phyloP scores from a whole-genome alignment of 2,329 filamentous ascomycete genomes.

The Pseudogymnoascus sp. region DNA sequence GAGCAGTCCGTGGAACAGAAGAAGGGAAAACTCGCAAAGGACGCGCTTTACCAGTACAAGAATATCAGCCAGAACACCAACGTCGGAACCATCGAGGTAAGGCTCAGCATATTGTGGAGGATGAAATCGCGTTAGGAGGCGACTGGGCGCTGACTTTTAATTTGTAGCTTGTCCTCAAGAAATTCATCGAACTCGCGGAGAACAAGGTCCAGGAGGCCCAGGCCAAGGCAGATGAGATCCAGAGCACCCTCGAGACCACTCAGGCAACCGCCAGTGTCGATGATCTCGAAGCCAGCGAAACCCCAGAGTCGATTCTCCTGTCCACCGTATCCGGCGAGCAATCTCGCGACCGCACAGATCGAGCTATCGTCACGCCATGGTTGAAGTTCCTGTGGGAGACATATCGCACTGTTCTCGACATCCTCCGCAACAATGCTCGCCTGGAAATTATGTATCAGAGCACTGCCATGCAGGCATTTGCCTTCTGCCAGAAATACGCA shows the following conservation, averaged over 20 bases:
- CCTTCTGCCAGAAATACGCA: slow-evolving; percentile 96
- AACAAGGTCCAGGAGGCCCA: slow-evolving; percentile 94
- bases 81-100: slow-evolving; percentile 90
- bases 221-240: slow-evolving; percentile 89
- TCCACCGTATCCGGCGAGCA: slow-evolving; percentile 98
- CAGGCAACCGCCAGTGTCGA: slow-evolving; percentile 69
- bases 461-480: slow-evolving; percentile 95
- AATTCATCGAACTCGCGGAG: slow-evolving; percentile 95
- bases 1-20: slow-evolving; percentile 94
- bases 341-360: slow-evolving; percentile 92
- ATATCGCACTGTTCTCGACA: slow-evolving; percentile 95
- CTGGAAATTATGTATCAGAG: slow-evolving; percentile 97
- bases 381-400: slow-evolving; percentile 99
- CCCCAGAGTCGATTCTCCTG: slow-evolving; percentile 93
- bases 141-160: slow-evolving; percentile 12
- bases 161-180: slow-evolving; percentile 76
- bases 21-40: slow-evolving; percentile 97
- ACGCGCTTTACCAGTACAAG: slow-evolving; percentile 99
- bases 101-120: slow-evolving; percentile 13
- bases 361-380: slow-evolving; percentile 97
- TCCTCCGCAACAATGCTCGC: slow-evolving; percentile 96
- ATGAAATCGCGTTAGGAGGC: not conserved
- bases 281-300: slow-evolving; percentile 94
- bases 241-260: slow-evolving; percentile 73
- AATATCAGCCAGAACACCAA: slow-evolving; percentile 99